Conservation (phyloP, 2,329 filamentous ascomycete genomes). For the Phaeosphaeria sp. region DNA sequence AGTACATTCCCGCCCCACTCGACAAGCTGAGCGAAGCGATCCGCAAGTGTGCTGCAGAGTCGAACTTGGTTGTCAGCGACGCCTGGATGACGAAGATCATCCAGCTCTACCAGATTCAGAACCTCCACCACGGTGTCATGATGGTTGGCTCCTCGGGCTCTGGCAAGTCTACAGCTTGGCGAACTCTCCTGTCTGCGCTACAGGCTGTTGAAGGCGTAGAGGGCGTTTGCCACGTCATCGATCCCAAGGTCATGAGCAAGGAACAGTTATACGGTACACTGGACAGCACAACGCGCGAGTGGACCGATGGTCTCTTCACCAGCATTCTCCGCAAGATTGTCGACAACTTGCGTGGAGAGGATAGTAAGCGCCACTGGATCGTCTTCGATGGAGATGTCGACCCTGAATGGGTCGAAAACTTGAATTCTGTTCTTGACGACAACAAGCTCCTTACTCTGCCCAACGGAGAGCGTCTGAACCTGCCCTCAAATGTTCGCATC, state of each 20-base stretch:
- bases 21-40: conserved; percentile 82
- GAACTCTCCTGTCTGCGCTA: conserved; percentile 85
- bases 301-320: conserved; percentile 98
- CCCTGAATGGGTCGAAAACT: conserved; percentile 98
- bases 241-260: conserved; percentile 99
- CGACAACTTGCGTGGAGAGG: conserved; percentile 96
- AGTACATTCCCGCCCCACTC: conserved; percentile 90
- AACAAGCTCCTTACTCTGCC: conserved; percentile 97
- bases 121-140: conserved; percentile 99
- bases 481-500: conserved; percentile 94
- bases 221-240: conserved; percentile 95
- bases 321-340: conserved; percentile 98
- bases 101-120: conserved; percentile 97
- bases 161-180: conserved; percentile 96
- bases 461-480: conserved; percentile 95
- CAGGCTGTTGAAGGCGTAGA: conserved; percentile 91
- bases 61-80: conserved; percentile 88
- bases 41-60: conserved; percentile 79
- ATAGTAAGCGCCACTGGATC: conserved; percentile 97
- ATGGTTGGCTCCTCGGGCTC: conserved; percentile 99
- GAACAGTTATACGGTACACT: conserved; percentile 95
- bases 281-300: conserved; percentile 96
- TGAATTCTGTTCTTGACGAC: conserved; percentile 99
- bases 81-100: conserved; percentile 97
- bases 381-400: conserved; percentile 99